phyloP scores from a whole-genome alignment of 2,329 filamentous ascomycete species.

The Talaromyces sp. region DNA sequence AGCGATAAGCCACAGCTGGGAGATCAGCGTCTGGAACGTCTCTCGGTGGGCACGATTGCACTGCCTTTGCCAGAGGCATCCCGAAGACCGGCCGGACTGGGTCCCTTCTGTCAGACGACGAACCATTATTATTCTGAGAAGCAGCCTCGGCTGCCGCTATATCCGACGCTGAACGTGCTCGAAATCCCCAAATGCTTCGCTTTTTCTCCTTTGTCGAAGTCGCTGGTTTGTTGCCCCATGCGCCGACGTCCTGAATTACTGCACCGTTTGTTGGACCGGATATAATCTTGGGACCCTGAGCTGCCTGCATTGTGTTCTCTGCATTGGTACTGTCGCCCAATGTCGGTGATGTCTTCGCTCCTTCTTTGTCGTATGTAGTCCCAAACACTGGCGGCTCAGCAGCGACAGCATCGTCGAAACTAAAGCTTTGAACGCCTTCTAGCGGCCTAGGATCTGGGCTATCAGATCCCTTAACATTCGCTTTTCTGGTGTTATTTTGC shows the following conservation, averaged over 20 bases:
- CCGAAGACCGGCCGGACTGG: slow-evolving; percentile 73
- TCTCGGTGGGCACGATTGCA: slow-evolving; percentile 66
- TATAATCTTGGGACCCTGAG: slow-evolving; percentile 51
- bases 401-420: slow-evolving; percentile 52
- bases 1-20: slow-evolving; percentile 90
- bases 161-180: slow-evolving; percentile 66
- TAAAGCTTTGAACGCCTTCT: slow-evolving; percentile 42
- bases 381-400: slow-evolving; percentile 53
- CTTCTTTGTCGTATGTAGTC: slow-evolving; percentile 27
- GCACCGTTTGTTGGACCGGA: slow-evolving; percentile 80
- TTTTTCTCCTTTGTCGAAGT: slow-evolving; percentile 73
- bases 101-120: slow-evolving; percentile 43
- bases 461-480: slow-evolving; percentile 27
- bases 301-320: slow-evolving; percentile 16
- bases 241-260: slow-evolving; percentile 73
- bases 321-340: slow-evolving; percentile 22
- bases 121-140: slow-evolving; percentile 47
- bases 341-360: slow-evolving; percentile 27
- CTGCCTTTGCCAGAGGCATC: slow-evolving; percentile 76
- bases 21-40: slow-evolving; percentile 66
- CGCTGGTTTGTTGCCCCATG: slow-evolving; percentile 74
- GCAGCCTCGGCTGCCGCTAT: slow-evolving; percentile 37
- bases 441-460: slow-evolving; percentile 30
- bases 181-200: slow-evolving; percentile 59
- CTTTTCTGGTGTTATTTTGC: slow-evolving; percentile 22